phyloP scores from a whole-genome alignment of 2,329 filamentous ascomycete genomes.

The Apiospora malaysiana region DNA sequence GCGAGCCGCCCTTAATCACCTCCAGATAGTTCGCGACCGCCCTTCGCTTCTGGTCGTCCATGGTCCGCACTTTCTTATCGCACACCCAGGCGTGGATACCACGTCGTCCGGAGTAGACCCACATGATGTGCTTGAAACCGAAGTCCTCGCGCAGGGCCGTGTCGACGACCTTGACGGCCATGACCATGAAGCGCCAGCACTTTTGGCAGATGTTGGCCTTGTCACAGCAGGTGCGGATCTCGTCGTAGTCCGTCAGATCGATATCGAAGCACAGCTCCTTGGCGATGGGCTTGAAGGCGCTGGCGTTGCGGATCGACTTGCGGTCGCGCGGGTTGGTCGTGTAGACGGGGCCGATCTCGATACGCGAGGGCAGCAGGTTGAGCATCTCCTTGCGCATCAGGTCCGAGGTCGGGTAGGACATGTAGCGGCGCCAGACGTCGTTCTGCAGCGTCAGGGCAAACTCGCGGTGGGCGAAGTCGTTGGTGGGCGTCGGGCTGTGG shows the following conservation, averaged over 20 bases:
- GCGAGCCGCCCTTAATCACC: constrained; percentile 83
- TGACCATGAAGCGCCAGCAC: constrained; percentile 97
- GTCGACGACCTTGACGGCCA: constrained; percentile 95
- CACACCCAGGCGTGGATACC: constrained; percentile 99
- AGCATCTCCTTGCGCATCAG: constrained; percentile 90
- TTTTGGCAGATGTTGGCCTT: constrained; percentile 92
- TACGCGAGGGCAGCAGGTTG: constrained; percentile 85
- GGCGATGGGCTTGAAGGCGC: constrained; percentile 82
- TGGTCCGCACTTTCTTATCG: constrained; percentile 80
- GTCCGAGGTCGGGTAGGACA: constrained; percentile 66
- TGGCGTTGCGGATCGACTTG: constrained; percentile 81
- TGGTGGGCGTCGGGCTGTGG: constrained; percentile 83
- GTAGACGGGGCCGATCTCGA: constrained; percentile 99
- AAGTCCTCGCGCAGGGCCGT: constrained; percentile 89
- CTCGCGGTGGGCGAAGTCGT: constrained; percentile 91
- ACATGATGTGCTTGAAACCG: constrained; percentile 94
- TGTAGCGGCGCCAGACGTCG: constrained; percentile 91
- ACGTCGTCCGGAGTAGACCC: constrained; percentile 97
- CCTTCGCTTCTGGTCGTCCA: constrained; percentile 85
- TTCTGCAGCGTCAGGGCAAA: constrained; percentile 96
- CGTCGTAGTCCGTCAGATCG: constrained; percentile 98
- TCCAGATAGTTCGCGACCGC: constrained; percentile 91
- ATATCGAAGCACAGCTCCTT: constrained; percentile 99
- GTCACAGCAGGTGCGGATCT: constrained; percentile 92
- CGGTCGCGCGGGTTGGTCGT: constrained; percentile 91